Base-by-base conservation (phyloP, 306 rosid genomes). In the Urtica urens region DNA sequence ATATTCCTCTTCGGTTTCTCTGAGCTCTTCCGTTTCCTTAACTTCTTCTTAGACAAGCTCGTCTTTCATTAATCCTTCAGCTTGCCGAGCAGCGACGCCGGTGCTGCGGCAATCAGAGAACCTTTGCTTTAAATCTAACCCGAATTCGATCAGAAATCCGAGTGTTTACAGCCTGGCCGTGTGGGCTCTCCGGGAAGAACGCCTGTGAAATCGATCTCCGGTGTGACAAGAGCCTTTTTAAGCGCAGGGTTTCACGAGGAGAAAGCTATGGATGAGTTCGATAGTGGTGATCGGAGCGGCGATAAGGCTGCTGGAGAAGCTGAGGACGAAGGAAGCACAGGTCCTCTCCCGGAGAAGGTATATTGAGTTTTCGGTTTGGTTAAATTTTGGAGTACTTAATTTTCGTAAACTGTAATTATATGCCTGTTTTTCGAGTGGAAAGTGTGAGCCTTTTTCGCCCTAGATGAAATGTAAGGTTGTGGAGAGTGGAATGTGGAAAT, bases 261-360 rank as follows among this genome's bases (percentile, higher is more conserved):
- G 62, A 41, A 26, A 62, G 73, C 44, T 10, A 88, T 88, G 96
- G 93, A 88, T 58, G 94, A 72, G 57, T 62, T 45, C 31, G 88
- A 78, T 51, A 80, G 93, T 27, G 93, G 93, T 24, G 96, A 85
- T 26, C 73, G 72, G 34, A 87, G 81, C 39, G 83, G 69, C 7
- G 93, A 74, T 38, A 88, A 80, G 72, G 88, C 60, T 24, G 76
- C 70, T 0, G 83, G 70, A 0, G 83, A 8, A 4, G 78, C 88
- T 13, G 94, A 80, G 25, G 96, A 83, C 3, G 96, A 80, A 27
- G 83, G 78, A 28, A 50, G 59, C 58, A 37, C 78, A 0, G 58
- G 93, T 71, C 96, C 94, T 20, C 47, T 87, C 42, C 96, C 96
- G 7, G 96, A 87, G 63, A 87, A 80, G 96, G 96, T 87, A 41